Base-by-base conservation (phyloP, 495 filamentous ascomycete species). In the Aspergillus kassunensis region DNA sequence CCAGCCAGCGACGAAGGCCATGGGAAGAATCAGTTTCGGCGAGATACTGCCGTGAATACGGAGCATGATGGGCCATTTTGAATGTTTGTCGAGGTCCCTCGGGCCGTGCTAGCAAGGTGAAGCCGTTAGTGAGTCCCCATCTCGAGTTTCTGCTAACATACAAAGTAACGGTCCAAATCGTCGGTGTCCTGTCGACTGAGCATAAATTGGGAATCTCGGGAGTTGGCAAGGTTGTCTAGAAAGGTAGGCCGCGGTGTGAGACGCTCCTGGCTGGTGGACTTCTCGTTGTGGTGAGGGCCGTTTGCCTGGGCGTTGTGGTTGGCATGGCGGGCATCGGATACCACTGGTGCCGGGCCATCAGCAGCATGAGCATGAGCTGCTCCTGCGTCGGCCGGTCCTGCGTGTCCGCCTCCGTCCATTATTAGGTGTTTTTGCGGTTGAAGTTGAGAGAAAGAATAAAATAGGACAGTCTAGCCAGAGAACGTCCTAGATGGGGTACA, bases 31-130 rank as follows among this genome's bases (percentile, higher is more conserved):
- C 86, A 93, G 83, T 60, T 85, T 84, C 15, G 89, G 89, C 46
- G 87, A 72, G 56, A 92, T 86, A 58, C 85, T 89, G 40, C 89
- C 89, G 65, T 89, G 87, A 68, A 93, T 76, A 51, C 87, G 86
- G 57, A 92, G 58, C 63, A 90, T 88, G 53, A 84, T 78, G 13
- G 89, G 89, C 75, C 87, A 84, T 79, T 89, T 91, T 11, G 88
- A 91, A 61, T 92, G 88, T 45, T 79, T 79, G 24, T 85, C 74
- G 27, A 88, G 76, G 62, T 91, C 83, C 27, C 86, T 76, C 36
- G 89, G 89, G 15, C 73, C 73, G 47, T 73, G 70, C 73, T 76
- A 67, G 5, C 15, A 24, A 13, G 15, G 48, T 13, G 35, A 18
- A 37, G 8, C 19, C 11, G 55, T 66, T 20, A 60, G 58, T 15